phyloP scores from a whole-genome alignment of 2,329 filamentous ascomycete genomes.

The Phialemonium atrogriseum region DNA sequence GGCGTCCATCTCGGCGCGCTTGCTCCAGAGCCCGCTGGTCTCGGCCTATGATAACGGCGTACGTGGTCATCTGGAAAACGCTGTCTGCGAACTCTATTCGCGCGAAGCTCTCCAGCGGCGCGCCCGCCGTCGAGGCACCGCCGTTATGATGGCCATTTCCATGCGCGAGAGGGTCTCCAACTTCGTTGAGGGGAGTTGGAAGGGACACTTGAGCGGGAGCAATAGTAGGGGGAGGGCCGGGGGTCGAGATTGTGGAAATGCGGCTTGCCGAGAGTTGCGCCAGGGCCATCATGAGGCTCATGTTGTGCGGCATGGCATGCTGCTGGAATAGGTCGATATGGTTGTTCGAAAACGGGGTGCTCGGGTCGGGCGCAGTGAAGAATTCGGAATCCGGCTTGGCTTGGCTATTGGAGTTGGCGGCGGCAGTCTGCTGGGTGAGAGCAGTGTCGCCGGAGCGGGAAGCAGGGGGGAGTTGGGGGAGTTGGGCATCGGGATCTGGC shows the following conservation, averaged over 20 bases:
- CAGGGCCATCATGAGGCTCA: conserved; percentile 38
- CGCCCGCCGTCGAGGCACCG: conserved; percentile 20
- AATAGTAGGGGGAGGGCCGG: not conserved
- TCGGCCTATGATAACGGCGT: conserved; percentile 63
- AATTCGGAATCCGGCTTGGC: too few species aligned
- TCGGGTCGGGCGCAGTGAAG: not conserved
- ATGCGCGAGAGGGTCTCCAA: conserved; percentile 17
- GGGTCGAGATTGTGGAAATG: conserved; percentile 28
- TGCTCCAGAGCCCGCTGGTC: conserved; percentile 53
- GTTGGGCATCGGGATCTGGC: too few species aligned
- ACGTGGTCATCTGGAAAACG: conserved; percentile 71
- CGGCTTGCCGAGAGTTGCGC: conserved; percentile 23
- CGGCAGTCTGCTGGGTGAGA: too few species aligned
- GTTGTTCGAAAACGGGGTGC: conserved; percentile 3
- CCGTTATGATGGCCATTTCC: conserved; percentile 23
- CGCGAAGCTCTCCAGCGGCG: conserved; percentile 45
- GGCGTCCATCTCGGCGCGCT: conserved; percentile 43
- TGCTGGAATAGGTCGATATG: conserved; percentile 10
- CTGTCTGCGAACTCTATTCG: conserved; percentile 65
- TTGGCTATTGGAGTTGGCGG: too few species aligned
- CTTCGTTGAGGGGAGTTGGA: conserved; percentile 25
- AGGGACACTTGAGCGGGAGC: conserved; percentile 37
- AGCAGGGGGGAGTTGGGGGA: too few species aligned
- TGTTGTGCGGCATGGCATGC: conserved; percentile 23
- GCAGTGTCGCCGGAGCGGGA: too few species aligned